Evolutionary conservation across 805 yeast species (phyloP), one percentile per base, ranked within the genome.

Genomic region (Kluyveromyces aestuarii): DNA sequence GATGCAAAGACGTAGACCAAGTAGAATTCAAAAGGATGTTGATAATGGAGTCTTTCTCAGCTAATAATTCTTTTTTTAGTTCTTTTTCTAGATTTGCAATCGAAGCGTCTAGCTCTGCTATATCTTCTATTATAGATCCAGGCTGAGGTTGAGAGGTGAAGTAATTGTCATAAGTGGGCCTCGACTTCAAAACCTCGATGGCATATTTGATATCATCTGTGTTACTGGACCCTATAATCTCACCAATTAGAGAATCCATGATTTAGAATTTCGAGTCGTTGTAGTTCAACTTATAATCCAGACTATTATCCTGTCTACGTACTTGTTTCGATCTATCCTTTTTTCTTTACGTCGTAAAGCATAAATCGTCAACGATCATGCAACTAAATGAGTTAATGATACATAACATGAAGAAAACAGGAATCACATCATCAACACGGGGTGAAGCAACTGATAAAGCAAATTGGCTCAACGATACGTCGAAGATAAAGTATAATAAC

Each of bases 71-170:
- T 2, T 69, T 61, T 41, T 70, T 68, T 40, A 83, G 61, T 51
- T 74, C 62, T 5, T 65, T 57, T 51, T 80, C 83, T 17, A 77
- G 58, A 1, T 64, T 59, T 18, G 81, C 64, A 52, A 77, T 78
- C n/a, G 70, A 53, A 27, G 78, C 76, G 55, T 83, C 88, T 35
- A 83, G 63, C 57, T 84, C 91, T 0, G 90, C 90, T 40, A 84
- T 81, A 58, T 82, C 89, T 54, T 83, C 87, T 1, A 80, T 77
- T 19, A 63, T 52, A 35, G 61, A 61, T 33, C 69, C 68, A 2
- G 64, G 54, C 8, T 58, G 56, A 1, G 74, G 71, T 16, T 53
- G 72, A 30, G 68, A 72, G 0, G 66, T 74, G 58, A 61, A 76
- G 56, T 62, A 77, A 52, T 67, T 67, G 54, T 45, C 63, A 56